Evolutionary conservation across 176 grass and related monocot species (phyloP).

Genomic region (Themeda triandra): DNA sequence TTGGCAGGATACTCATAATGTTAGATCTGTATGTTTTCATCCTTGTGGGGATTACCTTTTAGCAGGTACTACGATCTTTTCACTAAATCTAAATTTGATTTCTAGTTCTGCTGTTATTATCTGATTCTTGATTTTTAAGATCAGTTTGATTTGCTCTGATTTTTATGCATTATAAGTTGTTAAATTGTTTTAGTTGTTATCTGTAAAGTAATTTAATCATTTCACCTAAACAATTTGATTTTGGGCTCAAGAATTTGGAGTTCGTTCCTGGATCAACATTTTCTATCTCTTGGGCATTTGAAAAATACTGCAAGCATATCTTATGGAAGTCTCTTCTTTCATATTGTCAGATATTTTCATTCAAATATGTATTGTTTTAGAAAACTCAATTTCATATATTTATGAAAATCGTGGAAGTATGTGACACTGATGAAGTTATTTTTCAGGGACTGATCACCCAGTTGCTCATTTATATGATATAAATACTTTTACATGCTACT

Average conservation of each 20-base stretch:
- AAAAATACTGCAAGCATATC: background rate
- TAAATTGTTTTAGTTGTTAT: background rate
- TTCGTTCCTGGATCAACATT: background rate
- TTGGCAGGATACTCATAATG: slow-evolving; percentile 94
- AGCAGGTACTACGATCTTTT: slow-evolving; percentile 64
- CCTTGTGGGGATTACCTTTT: slow-evolving; percentile 94
- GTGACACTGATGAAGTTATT: slow-evolving; percentile 12
- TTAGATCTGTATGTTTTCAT: slow-evolving; percentile 97
- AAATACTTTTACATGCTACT: slow-evolving; percentile 95
- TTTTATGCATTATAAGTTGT: background rate
- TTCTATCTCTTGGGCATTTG: background rate
- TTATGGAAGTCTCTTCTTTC: background rate
- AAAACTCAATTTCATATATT: background rate
- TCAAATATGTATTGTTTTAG: background rate
- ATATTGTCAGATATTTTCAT: background rate
- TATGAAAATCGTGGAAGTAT: slow-evolving; percentile 1
- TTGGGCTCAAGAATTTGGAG: background rate
- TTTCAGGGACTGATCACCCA: slow-evolving; percentile 92
- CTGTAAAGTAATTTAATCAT: background rate
- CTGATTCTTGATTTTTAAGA: slow-evolving; percentile 15
- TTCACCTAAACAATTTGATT: background rate
- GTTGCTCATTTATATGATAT: slow-evolving; percentile 94
- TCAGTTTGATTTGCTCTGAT: background rate
- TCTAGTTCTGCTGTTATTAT: slow-evolving; percentile 16
- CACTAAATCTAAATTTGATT: background rate